Percentiles rank a stretch among this genome's conserved stretches.
Conservation (phyloP, 1,284 basidiomycete genomes). For the Rhodotorula sp. region DNA sequence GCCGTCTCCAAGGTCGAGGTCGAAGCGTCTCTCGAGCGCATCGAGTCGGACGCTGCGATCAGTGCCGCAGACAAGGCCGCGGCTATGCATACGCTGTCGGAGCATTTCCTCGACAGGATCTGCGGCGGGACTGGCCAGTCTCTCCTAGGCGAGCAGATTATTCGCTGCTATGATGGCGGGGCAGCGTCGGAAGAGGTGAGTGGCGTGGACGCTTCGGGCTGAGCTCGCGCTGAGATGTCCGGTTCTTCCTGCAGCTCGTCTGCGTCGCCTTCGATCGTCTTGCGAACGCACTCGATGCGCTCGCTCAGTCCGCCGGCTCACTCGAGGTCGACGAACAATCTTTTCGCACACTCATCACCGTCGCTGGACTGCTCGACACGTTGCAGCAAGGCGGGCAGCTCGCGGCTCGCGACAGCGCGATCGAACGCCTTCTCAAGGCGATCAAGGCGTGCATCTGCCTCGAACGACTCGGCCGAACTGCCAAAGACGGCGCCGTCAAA, state of each 20-base stretch:
- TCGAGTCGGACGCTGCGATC: constrained; percentile 31
- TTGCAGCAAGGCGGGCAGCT: constrained; percentile 12
- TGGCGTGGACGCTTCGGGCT: background rate
- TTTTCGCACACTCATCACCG: constrained; percentile 26
- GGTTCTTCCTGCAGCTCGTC: constrained; percentile 22
- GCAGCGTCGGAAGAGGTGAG: constrained; percentile 36
- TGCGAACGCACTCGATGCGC: constrained; percentile 11
- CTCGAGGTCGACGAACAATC: background rate
- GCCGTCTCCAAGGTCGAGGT: constrained; percentile 38
- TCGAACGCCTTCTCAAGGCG: constrained; percentile 20
- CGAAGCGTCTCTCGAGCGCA: constrained; percentile 37
- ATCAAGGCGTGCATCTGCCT: constrained; percentile 10
- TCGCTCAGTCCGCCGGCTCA: background rate
- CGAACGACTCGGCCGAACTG: background rate
- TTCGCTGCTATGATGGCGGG: constrained; percentile 35
- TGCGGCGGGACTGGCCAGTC: constrained; percentile 36
- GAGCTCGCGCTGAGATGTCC: background rate
- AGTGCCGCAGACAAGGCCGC: constrained; percentile 22
- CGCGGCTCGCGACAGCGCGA: background rate
- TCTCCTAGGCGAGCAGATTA: constrained; percentile 39
- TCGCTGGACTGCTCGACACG: constrained; percentile 33
- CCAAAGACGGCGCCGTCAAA: background rate
- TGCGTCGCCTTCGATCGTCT: constrained; percentile 38
- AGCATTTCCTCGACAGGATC: constrained; percentile 37
- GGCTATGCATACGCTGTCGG: constrained; percentile 34